phyloP scores from a whole-genome alignment of 2,329 filamentous ascomycete species.

The Zasmidium angulare region DNA sequence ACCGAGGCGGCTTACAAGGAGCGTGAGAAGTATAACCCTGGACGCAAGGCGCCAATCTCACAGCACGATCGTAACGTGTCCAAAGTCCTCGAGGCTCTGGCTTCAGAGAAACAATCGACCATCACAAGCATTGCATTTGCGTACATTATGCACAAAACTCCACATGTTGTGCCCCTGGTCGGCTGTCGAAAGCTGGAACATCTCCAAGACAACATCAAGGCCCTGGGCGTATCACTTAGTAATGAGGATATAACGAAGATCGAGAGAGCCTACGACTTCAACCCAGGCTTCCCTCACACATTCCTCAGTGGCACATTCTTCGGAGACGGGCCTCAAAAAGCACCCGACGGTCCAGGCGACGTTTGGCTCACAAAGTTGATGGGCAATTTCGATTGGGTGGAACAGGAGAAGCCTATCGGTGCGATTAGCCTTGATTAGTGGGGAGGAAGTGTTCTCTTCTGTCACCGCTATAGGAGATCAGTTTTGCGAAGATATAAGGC shows the following conservation, averaged over 20 bases:
- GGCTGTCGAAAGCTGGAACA: conserved; percentile 70
- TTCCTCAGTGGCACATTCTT: conserved; percentile 9
- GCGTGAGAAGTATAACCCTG: conserved; percentile 34
- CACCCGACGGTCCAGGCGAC: not conserved
- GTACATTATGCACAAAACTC: conserved; percentile 25
- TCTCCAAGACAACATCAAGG: conserved; percentile 68
- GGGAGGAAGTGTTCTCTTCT: too few relatives aligned
- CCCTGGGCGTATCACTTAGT: conserved; percentile 60
- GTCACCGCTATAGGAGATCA: too few relatives aligned
- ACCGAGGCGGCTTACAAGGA: conserved; percentile 25
- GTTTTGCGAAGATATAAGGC: too few relatives aligned
- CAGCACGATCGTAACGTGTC: conserved; percentile 52
- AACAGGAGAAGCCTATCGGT: not conserved
- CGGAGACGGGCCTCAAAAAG: not conserved
- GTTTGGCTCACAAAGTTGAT: not conserved
- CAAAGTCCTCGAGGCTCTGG: conserved; percentile 60
- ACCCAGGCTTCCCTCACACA: conserved; percentile 36
- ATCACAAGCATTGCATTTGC: conserved; percentile 59
- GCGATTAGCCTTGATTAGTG: too few relatives aligned
- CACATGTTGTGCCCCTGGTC: conserved; percentile 65
- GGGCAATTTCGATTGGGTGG: not conserved
- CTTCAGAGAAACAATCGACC: conserved; percentile 51
- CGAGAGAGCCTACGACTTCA: conserved; percentile 61
- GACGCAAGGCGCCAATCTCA: conserved; percentile 26
- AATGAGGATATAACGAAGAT: conserved; percentile 66